Conservation (phyloP, 225 moss, liverwort and hornwort species). For the Neckera pumila region DNA sequence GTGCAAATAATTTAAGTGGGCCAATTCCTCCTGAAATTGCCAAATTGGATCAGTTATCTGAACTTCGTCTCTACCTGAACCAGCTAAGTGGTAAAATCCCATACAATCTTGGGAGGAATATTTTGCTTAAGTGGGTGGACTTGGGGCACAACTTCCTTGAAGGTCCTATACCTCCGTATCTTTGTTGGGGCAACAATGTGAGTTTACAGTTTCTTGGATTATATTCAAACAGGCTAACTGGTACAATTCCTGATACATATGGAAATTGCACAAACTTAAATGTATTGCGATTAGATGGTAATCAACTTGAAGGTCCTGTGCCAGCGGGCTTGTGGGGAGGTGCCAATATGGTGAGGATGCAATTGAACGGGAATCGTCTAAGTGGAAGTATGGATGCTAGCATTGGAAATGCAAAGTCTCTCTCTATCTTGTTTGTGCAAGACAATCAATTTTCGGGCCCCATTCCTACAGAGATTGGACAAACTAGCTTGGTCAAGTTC, state of each 20-base stretch:
- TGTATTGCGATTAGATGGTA: neutral
- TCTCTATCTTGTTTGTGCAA: neutral
- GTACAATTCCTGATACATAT: neutral
- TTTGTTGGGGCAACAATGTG: neutral
- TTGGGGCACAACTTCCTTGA: neutral
- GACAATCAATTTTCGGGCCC: neutral
- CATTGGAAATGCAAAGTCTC: neutral
- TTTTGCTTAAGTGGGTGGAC: neutral
- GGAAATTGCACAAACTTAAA: neutral
- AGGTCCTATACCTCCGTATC: neutral
- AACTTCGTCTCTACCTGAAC: accelerated
- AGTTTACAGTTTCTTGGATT: neutral
- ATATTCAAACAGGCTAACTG: accelerated
- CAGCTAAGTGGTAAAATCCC: neutral
- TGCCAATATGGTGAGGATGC: neutral
- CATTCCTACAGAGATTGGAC: neutral
- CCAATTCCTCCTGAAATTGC: neutral
- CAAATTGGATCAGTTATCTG: neutral
- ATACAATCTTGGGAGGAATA: neutral
- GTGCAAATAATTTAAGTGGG: accelerated
- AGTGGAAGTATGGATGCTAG: neutral
- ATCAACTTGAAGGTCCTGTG: neutral
- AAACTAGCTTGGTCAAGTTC: neutral
- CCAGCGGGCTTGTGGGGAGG: neutral
- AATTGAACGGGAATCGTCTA: neutral